Conservation (phyloP, 2,329 filamentous ascomycete genomes). For the Moelleriella libera region DNA sequence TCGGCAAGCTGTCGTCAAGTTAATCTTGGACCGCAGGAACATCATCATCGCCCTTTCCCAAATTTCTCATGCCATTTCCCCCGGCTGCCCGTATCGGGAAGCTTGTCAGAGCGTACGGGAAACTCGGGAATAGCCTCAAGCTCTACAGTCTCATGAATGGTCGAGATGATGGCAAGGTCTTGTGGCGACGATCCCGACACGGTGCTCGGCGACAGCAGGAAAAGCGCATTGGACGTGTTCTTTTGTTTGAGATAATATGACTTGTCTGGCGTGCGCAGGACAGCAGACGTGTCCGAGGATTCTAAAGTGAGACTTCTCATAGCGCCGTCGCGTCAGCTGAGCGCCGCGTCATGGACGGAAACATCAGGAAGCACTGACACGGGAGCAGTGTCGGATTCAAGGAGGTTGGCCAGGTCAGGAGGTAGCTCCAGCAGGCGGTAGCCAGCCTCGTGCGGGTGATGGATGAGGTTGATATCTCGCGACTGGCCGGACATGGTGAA, state of each 20-base stretch:
- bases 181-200: slow-evolving; percentile 10
- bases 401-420: slow-evolving; percentile 38
- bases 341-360: background rate
- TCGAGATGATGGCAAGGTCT: slow-evolving; percentile 35
- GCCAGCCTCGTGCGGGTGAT: slow-evolving; percentile 30
- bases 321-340: no score
- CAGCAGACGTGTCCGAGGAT: slow-evolving; percentile 31
- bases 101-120: slow-evolving; percentile 13
- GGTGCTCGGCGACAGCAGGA: slow-evolving; percentile 30
- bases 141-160: slow-evolving; percentile 49
- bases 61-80: slow-evolving; percentile 50
- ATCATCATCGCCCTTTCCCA: slow-evolving; percentile 23
- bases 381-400: slow-evolving; percentile 39
- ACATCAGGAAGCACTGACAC: slow-evolving; percentile 25
- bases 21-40: background rate
- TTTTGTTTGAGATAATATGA: slow-evolving; percentile 49
- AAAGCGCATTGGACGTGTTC: slow-evolving; percentile 53
- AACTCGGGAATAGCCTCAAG: slow-evolving; percentile 29
- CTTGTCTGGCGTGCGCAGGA: slow-evolving; percentile 35
- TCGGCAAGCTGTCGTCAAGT: no score
- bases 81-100: slow-evolving; percentile 17
- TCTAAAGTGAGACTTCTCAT: slow-evolving; percentile 29
- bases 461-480: slow-evolving; percentile 33
- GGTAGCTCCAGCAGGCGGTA: slow-evolving; percentile 52
- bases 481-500: slow-evolving; percentile 30